Evolutionary conservation across 192 early-diverging fungal species (phyloP), one percentile per base, ranked within the genome.

Genomic region (Rhizoclosmatium sp.): DNA sequence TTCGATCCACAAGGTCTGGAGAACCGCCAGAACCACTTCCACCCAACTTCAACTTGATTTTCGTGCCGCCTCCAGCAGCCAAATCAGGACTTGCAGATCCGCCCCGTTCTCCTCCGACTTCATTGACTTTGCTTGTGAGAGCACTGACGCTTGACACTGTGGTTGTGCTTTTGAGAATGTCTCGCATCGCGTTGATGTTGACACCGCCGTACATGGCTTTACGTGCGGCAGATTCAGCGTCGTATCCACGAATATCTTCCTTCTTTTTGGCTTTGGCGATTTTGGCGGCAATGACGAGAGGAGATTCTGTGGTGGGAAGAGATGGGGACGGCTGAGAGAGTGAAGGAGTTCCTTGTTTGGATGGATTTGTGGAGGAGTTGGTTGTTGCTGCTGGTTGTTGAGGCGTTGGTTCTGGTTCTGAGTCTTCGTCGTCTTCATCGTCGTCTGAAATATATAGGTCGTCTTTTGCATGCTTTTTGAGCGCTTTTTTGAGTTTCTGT

Each of bases 401-500:
- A 3, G 70, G 48, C 3, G 59, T 59, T 16, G 61, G 72, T 47
- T 75, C 72, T 40, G 58, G 72, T 7, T 75, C 72, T 1, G 72
- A 75, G n/a, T 75, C 72, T 62, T 75, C 72, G 0, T 75, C 72
- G 19, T 75, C 72, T 48, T 44, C 42, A 19, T 85, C 84, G 46
- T 83, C 84, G 71, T 76, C 73, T 16, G 80, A 80, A 59, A 74
- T 60, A 47, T 82, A 78, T 3, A 74, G 45, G 23, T 81, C 80
- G 23, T 76, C 65, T 16, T 80, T 47, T 5, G 72, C 81, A n/a
- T 71, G 65, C 64, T 82, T 82, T 40, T 76, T 71, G 69, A 86
- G 71, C 2, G 65, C 79, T 47, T 81, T 82, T 59, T 76, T 78
- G 2, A 86, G 69, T 59, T 76, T 76, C 85, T 86, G 66, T 21